phyloP scores from a whole-genome alignment of 139 green algal species.

The Coccomyxa sp. region DNA sequence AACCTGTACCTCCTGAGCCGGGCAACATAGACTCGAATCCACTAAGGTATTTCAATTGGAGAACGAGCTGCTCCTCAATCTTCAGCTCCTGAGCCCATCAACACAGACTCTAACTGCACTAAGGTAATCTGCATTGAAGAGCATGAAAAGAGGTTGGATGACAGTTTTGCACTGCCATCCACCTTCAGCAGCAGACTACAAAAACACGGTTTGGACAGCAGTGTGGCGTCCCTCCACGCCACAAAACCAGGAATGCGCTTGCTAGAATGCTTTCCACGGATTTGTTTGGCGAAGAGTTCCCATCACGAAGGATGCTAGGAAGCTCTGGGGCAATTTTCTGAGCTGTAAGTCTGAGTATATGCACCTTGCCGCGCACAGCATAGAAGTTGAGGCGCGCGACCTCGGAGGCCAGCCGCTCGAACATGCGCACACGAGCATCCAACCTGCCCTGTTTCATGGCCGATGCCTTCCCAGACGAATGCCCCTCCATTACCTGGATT shows the following conservation, averaged over 20 bases:
- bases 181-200: too few relatives aligned
- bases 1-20: neutral
- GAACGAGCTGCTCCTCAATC: constrained; percentile 66
- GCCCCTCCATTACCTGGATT: constrained; percentile 23
- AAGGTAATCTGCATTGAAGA: neutral
- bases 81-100: constrained; percentile 57
- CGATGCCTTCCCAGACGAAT: neutral
- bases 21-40: neutral
- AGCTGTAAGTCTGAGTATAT: neutral
- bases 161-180: too few relatives aligned
- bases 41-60: too few relatives aligned
- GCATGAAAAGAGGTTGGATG: too few relatives aligned
- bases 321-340: neutral
- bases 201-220: too few relatives aligned
- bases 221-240: neutral
- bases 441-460: constrained; percentile 34
- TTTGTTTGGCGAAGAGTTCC: neutral
- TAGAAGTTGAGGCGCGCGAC: constrained; percentile 84
- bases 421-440: constrained; percentile 55
- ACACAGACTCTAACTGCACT: too few relatives aligned
- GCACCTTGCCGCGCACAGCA: constrained; percentile 53
- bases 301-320: neutral
- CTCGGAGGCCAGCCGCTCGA: constrained; percentile 86
- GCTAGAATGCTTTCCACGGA: too few relatives aligned
- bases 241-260: too few relatives aligned